Evolutionary conservation across 2,329 filamentous ascomycete genomes (phyloP), one percentile per base, ranked within the genome.

Genomic region (Aspergillus piperis): DNA sequence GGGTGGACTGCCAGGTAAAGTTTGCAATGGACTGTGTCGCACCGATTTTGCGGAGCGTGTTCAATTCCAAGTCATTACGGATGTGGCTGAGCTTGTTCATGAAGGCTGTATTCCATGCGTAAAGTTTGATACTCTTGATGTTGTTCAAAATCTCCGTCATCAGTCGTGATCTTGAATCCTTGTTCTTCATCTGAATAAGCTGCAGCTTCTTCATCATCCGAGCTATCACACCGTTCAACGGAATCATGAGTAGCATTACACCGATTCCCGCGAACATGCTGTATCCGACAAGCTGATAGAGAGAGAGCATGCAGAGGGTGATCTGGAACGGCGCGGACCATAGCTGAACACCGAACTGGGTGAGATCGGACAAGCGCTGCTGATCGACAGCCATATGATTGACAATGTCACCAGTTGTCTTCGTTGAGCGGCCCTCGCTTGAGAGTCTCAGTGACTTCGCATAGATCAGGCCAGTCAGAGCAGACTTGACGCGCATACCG

Each of bases 371-470:
- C 17, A 99, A 84, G 66, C 96, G 89, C 77, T 99, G 95, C 13
- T 94, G 94, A 74, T 99, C 95, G 8, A 99, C 94, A 49, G 96
- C 95, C 94, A 99, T 99, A 78, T 96, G 95, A 74, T 99, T 99
- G 74, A 99, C 95, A 71, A 99, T 98, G 71, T 99, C 96, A 59
- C 95, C 95, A 0, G 95, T 99, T 0, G 91, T 91, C 79, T 98
- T 97, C 48, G 88, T 79, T 2, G 92, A 85, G 57, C 94, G 87
- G 8, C 95, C 95, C 78, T 99, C 95, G 69, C 96, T 98, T 5
- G 94, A 98, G 17, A 99, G 82, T 64, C 87, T 89, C 63, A 98
- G 83, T 0, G 93, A 90, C 79, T 99, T 99, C 61, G 88, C 86
- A 76, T 99, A 99, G 65, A 99, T 98, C 60, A 92, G 86, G 1